These are phyloP conservation scores for Gamsiella multidivaricata DNA, from an alignment of 192 early-diverging fungal species.

Conservation along the genomic window DNA sequence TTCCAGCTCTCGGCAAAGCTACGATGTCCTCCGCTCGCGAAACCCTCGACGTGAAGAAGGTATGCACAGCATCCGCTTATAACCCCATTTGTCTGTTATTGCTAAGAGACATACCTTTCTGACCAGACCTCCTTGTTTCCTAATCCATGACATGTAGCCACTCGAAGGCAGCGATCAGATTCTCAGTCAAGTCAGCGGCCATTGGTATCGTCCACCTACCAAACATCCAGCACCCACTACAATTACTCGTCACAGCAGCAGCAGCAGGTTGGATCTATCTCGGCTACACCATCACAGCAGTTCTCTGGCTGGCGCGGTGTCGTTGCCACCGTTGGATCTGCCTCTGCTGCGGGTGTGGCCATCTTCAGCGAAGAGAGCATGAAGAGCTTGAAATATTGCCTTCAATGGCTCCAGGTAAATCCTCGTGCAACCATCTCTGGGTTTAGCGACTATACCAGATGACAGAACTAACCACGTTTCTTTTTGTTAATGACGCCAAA, in stretches of 20 bases:
- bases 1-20: conserved; percentile 37
- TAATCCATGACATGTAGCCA: conserved; percentile 7
- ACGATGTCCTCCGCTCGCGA: conserved; percentile 40
- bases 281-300: conserved; percentile 26
- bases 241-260: conserved; percentile 18
- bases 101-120: too few species aligned
- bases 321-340: conserved; percentile 68
- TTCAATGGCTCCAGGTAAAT: conserved; percentile 80
- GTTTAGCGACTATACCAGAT: too few species aligned
- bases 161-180: conserved; percentile 35
- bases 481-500: neutral
- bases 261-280: conserved; percentile 5
- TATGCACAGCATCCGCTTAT: neutral
- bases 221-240: conserved; percentile 12
- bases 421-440: too few species aligned
- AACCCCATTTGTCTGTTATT: neutral
- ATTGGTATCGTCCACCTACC: conserved; percentile 36
- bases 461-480: neutral
- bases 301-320: conserved; percentile 69
- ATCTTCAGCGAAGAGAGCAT: conserved; percentile 91
- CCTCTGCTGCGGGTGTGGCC: conserved; percentile 75
- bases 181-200: conserved; percentile 28
- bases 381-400: conserved; percentile 87
- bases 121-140: neutral
- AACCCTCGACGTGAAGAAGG: conserved; percentile 43